Conservation (phyloP, 768 basidiomycete genomes). For the Glaciozyma martinii region DNA sequence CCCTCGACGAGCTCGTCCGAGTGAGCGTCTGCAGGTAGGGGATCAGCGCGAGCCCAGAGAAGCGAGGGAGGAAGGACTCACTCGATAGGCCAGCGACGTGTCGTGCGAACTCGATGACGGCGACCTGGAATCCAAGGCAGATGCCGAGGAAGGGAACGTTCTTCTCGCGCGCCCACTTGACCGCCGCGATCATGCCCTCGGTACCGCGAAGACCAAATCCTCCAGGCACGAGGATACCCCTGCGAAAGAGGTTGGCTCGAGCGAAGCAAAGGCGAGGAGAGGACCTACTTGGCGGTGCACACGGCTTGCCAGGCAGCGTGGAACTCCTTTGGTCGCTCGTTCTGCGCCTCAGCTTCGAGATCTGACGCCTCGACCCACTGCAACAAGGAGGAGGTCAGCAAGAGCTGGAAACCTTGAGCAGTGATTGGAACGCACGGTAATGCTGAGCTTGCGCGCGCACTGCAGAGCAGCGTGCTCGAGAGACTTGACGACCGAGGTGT, state of each 20-base stretch:
- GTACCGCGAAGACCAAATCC: slow-evolving; percentile 90
- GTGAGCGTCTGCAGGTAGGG: slow-evolving; percentile 54
- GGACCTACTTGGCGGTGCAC: slow-evolving; percentile 71
- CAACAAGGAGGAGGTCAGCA: neutral
- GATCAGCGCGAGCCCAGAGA: neutral
- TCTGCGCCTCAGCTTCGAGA: slow-evolving; percentile 71
- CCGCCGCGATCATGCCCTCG: slow-evolving; percentile 97
- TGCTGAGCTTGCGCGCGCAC: slow-evolving; percentile 68
- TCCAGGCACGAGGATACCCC: slow-evolving; percentile 93
- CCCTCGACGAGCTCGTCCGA: slow-evolving; percentile 66
- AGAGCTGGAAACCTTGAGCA: neutral
- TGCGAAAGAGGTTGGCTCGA: slow-evolving; percentile 35
- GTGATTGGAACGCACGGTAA: slow-evolving; percentile 53
- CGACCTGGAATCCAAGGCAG: slow-evolving; percentile 94
- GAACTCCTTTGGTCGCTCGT: slow-evolving; percentile 71
- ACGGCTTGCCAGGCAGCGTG: slow-evolving; percentile 92
- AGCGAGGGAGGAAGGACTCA: slow-evolving; percentile 38
- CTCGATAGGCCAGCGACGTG: slow-evolving; percentile 65
- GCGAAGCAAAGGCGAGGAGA: neutral
- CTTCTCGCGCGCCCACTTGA: slow-evolving; percentile 92
- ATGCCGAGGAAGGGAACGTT: slow-evolving; percentile 92
- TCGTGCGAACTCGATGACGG: slow-evolving; percentile 89
- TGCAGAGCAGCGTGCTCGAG: slow-evolving; percentile 94
- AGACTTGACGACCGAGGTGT: slow-evolving; percentile 95
- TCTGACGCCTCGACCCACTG: slow-evolving; percentile 97